Evolutionary conservation across 1,139 yeast species (phyloP).

Genomic region (Protomyces macrosporus): DNA sequence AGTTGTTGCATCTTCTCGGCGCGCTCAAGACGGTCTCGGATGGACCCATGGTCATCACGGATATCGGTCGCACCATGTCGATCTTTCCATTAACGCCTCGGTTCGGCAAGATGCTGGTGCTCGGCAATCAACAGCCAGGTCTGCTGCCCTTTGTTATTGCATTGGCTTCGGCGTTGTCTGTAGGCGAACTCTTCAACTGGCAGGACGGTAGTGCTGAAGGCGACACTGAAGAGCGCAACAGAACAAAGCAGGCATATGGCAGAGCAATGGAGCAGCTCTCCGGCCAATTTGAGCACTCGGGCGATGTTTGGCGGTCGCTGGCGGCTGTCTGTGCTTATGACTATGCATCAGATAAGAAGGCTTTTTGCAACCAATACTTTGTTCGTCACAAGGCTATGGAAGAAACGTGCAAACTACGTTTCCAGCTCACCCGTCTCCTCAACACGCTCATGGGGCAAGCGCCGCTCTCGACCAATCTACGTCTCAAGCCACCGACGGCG

Average conservation of each 20-base stretch:
- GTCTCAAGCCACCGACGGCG: constrained; percentile 62
- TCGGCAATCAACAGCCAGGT: constrained; percentile 68
- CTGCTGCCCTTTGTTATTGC: constrained; percentile 86
- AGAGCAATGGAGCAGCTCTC: constrained; percentile 53
- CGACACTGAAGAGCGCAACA: constrained; percentile 41
- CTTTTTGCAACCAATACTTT: constrained; percentile 57
- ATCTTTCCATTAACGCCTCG: constrained; percentile 90
- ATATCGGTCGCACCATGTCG: constrained; percentile 79
- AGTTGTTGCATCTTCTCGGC: constrained; percentile 64
- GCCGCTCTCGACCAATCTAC: constrained; percentile 56
- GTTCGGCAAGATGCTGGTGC: constrained; percentile 79
- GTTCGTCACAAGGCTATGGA: constrained; percentile 62
- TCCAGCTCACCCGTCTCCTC: constrained; percentile 72
- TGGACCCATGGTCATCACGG: constrained; percentile 53
- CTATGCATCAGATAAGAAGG: constrained; percentile 45
- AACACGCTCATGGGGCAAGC: constrained; percentile 44
- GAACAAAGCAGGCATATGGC: constrained; percentile 50
- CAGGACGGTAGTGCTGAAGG: constrained; percentile 33
- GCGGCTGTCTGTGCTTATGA: constrained; percentile 89
- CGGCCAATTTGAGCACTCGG: constrained; percentile 54
- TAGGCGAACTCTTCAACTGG: constrained; percentile 61
- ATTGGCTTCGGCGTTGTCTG: constrained; percentile 85
- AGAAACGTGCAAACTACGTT: constrained; percentile 74
- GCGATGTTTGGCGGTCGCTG: constrained; percentile 70
- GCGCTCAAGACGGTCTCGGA: constrained; percentile 52